Evolutionary conservation across 2,329 filamentous ascomycete genomes (phyloP), one percentile per base, ranked within the genome.

Genomic region (Xylaria polymorpha): DNA sequence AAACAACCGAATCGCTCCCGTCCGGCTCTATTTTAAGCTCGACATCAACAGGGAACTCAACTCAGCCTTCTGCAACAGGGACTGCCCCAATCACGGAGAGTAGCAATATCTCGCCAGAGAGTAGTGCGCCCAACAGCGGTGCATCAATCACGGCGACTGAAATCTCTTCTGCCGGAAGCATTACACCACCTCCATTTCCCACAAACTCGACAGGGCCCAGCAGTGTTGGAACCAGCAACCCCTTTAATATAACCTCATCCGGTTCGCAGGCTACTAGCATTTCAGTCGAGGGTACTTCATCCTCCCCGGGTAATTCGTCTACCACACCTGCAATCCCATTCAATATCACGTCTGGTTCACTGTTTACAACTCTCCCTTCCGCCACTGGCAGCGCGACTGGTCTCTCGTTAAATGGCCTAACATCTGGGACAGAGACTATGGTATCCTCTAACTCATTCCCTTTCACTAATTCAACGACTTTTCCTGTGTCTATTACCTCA

Each of bases 381-480:
- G 8, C 43, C 7, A 48, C 58, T 4, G 32, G 53, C 20, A 50
- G 41, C 35, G 43, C 3, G 35, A 58, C 37, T 12, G 46, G 48
- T 20, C 18, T 29, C 15, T 20, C 20, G 29, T 53, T 53, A 22
- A 63, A 25, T 60, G 39, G 37, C 22, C 12, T 29, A 35, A 39
- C 53, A 22, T 58, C 64, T 1, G 57, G 41, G 12, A 64, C 48
- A 32, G 65, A 18, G 39, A 62, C 61, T 4, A 15, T 29, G 15
- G 32, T 55, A 48, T 15, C 20, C 5, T 64, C 64, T 20, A 59
- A 12, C 25, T 32, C 44, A 5, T 63, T 50, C 4, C 46, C 53
- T 20, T 39, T 63, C 8, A 39, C 65, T 18, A 65, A 67, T 44
- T 62, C 61, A 37, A 70, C 65, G 9, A 10, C 9, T 32, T 29